Base-by-base conservation (phyloP, 2,329 filamentous ascomycete genomes). In the Pseudocercospora fijiensis region DNA sequence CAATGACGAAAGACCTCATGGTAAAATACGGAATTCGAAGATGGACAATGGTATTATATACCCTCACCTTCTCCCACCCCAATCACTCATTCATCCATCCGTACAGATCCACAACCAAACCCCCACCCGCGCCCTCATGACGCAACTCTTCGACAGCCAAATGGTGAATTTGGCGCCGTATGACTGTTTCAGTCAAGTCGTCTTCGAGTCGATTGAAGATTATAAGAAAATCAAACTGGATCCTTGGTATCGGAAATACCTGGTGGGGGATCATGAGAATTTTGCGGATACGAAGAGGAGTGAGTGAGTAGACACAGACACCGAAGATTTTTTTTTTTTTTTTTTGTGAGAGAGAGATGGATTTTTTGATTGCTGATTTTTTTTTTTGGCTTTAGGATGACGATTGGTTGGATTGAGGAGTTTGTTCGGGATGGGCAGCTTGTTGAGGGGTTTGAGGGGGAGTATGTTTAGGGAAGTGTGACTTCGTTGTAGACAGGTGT, bases 191-290 rank as follows among this genome's bases (percentile, higher is more conserved):
- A 81, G 78, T 56, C 81, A 83, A 68, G 78, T 81, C 0, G 74
- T 82, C 0, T 83, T 84, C 67, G 65, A 77, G 61, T 71, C 63
- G 45, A 58, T 84, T 0, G 78, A 82, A 4, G 76, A 81, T 62
- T 84, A 80, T 69, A 80, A 79, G 69, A 67, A 71, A 6, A 81
- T 84, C 76, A 83, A 83, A 69, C 61, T 78, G 13, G 82, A 84
- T 69, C 79, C 81, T 2, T 82, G 74, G 73, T 84, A 82, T 66
- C 79, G 80, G 71, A 68, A 81, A 65, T 74, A 80, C 61, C 64
- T 84, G 18, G 66, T 77, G 0, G 69, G 69, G 2, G 82, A 84
- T 66, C 81, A 83, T 71, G 78, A 81, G 66, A 79, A 80, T 2
- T 83, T 83, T 73, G 82, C 81, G 0, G 81, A 84, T 67, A 82